phyloP scores from a whole-genome alignment of 306 rosid species.

The Dicorynia guianensis region DNA sequence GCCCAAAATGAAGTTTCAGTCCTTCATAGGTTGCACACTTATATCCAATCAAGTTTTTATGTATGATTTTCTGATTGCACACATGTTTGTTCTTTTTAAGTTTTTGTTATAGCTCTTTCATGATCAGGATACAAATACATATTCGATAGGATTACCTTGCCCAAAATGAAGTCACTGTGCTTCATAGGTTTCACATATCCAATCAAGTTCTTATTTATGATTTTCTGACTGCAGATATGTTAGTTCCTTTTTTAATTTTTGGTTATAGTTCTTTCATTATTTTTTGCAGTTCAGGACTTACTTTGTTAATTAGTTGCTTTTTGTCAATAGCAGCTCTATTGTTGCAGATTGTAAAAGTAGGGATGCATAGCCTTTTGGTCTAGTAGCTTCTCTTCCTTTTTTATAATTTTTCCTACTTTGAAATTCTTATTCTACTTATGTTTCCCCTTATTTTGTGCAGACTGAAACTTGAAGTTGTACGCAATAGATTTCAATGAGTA shows the following conservation, averaged over 20 bases:
- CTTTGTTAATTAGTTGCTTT: neutral
- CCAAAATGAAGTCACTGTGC: too few relatives aligned
- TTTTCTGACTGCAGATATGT: neutral
- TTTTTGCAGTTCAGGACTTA: neutral
- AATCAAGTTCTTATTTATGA: neutral
- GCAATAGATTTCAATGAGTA: conserved; percentile 60
- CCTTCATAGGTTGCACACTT: too few relatives aligned
- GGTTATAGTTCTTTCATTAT: neutral
- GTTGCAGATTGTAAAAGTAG: neutral
- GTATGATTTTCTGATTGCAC: neutral
- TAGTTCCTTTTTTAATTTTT: neutral
- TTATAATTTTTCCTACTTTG: neutral
- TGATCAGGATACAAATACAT: too few relatives aligned
- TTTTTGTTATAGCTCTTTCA: neutral
- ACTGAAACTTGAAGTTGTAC: conserved; percentile 37
- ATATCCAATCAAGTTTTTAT: neutral
- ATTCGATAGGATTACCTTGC: too few relatives aligned
- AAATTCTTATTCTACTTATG: neutral
- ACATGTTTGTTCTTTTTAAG: neutral
- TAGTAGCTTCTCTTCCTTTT: neutral
- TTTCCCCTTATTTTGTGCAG: conserved; percentile 40
- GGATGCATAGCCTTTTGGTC: neutral
- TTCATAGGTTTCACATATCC: too few relatives aligned
- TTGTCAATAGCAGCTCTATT: neutral
- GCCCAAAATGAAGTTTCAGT: too few relatives aligned